phyloP scores from a whole-genome alignment of 2,329 filamentous ascomycete genomes.

The Nothophaeocryptopus gaeumannii region DNA sequence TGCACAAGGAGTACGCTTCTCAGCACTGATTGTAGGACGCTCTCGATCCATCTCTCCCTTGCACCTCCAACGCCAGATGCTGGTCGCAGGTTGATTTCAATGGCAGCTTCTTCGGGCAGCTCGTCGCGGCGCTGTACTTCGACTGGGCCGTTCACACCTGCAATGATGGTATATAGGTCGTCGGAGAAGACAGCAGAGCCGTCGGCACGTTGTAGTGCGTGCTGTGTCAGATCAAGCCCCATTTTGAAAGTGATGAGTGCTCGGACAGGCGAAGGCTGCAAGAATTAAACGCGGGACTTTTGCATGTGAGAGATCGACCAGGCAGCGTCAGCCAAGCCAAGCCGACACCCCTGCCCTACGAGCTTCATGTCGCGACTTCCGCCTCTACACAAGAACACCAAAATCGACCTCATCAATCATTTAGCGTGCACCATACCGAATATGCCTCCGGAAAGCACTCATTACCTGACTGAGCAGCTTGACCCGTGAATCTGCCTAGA shows the following conservation, averaged over 20 bases:
- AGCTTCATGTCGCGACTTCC: too few relatives aligned
- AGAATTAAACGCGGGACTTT: too few relatives aligned
- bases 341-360: too few relatives aligned
- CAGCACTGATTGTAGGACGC: slow-evolving; percentile 67
- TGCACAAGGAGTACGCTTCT: slow-evolving; percentile 72
- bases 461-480: too few relatives aligned
- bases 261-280: too few relatives aligned
- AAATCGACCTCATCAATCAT: too few relatives aligned
- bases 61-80: slow-evolving; percentile 71
- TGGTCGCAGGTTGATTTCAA: slow-evolving; percentile 88
- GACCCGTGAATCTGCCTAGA: too few relatives aligned
- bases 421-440: too few relatives aligned
- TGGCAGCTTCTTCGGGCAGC: slow-evolving; percentile 81
- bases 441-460: too few relatives aligned
- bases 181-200: slow-evolving; percentile 76
- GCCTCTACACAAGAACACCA: too few relatives aligned
- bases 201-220: slow-evolving; percentile 65
- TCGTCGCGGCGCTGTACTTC: slow-evolving; percentile 88
- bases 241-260: slow-evolving; percentile 6
- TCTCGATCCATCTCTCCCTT: slow-evolving; percentile 71
- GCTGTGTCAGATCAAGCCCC: slow-evolving; percentile 30
- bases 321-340: too few relatives aligned
- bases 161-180: slow-evolving; percentile 75
- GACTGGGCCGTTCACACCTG: slow-evolving; percentile 86
- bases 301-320: too few relatives aligned